Evolutionary conservation across 31 red algal genomes (phyloP).

Genomic region (Porphyra umbilicalis): DNA sequence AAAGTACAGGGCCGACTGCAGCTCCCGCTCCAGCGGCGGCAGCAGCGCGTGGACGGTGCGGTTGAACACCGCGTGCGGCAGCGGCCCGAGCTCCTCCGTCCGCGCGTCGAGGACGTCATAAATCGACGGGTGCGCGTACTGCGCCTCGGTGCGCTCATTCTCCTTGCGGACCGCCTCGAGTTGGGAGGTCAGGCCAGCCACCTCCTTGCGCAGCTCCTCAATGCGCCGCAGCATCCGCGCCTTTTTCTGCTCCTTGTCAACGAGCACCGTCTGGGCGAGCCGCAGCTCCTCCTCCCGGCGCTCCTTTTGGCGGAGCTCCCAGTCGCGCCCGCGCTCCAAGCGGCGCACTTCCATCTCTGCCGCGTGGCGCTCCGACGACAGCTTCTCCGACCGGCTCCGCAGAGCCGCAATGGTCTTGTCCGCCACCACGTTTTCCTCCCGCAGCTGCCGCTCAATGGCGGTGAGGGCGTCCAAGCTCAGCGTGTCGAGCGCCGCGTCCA

Average conservation of each 20-base stretch:
- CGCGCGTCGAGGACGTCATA: not conserved
- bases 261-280: not conserved
- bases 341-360: not conserved
- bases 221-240: not conserved
- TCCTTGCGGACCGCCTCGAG: not conserved
- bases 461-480: not conserved
- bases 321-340: not conserved
- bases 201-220: not conserved
- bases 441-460: not conserved
- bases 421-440: not conserved
- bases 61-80: not conserved
- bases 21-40: not conserved
- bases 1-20: not conserved
- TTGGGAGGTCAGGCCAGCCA: not conserved
- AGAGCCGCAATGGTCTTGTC: not conserved
- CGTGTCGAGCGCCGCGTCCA: not conserved
- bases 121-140: not conserved
- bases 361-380: not conserved
- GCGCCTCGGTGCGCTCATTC: not conserved
- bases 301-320: constrained; percentile 1
- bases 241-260: not conserved
- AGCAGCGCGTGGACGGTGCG: not conserved
- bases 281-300: not conserved
- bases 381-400: not conserved
- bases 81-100: not conserved